Conservation (phyloP, 2,329 filamentous ascomycete species). For the Fusarium nygamai region DNA sequence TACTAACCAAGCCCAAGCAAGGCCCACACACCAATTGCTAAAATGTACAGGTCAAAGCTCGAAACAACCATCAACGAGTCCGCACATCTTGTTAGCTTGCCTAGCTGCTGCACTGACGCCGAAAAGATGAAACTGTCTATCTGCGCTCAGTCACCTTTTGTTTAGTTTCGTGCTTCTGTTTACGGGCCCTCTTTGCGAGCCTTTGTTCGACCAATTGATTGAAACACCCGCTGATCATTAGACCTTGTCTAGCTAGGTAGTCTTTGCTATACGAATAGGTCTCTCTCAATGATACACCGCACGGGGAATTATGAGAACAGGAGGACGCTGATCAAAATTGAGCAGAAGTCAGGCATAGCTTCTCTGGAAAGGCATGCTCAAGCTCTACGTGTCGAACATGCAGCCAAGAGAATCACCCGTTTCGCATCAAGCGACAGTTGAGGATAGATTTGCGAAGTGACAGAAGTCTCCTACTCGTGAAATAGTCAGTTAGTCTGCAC, state of each 20-base stretch:
- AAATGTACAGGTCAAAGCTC: slow-evolving; percentile 10
- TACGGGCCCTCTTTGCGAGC: neutral
- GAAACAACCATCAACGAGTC: slow-evolving; percentile 8
- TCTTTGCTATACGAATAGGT: neutral
- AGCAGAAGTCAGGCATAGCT: neutral
- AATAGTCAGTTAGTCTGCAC: slow-evolving; percentile 14
- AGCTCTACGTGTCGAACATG: neutral
- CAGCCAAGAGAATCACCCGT: neutral
- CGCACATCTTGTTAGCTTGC: slow-evolving; percentile 2
- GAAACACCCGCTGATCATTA: neutral
- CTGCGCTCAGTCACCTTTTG: slow-evolving; percentile 1
- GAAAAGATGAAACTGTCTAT: slow-evolving; percentile 5
- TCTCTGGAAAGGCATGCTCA: neutral
- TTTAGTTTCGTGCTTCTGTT: neutral
- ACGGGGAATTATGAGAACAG: neutral
- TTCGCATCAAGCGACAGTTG: neutral
- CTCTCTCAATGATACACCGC: neutral
- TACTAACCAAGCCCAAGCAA: neutral
- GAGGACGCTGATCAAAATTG: neutral
- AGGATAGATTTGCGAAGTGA: neutral
- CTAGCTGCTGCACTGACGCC: neutral
- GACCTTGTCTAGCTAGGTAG: neutral
- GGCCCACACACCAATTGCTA: neutral
- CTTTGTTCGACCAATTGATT: neutral
- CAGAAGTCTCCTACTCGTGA: neutral